A percentile compares a stretch with the other conserved stretches of the same genome.
Evolutionary conservation across 108 stramenopile species (phyloP).

Genomic region (Schizochytrium sp.): DNA sequence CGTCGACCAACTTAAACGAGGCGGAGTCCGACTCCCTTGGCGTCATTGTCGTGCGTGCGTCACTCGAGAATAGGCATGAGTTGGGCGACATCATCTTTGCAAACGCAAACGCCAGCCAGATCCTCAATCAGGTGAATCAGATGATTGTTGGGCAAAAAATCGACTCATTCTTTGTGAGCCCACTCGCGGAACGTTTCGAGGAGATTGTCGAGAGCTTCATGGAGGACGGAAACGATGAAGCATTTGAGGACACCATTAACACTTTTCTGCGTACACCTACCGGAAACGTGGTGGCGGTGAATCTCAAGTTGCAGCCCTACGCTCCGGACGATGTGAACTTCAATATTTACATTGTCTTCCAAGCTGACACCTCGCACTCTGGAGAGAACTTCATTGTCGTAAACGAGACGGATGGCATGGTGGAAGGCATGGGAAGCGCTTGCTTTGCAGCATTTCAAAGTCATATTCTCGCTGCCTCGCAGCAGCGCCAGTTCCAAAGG

Average conservation of each 20-base stretch:
- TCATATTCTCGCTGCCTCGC: neutral
- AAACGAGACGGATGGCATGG: neutral
- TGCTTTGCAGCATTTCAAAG: neutral
- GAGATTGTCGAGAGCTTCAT: neutral
- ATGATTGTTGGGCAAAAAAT: neutral
- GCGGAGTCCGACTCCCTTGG: neutral
- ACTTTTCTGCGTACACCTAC: neutral
- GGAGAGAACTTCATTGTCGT: neutral
- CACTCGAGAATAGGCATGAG: neutral
- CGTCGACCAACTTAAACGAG: neutral
- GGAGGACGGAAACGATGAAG: neutral
- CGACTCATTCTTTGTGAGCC: neutral
- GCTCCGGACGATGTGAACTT: neutral
- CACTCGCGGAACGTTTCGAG: neutral
- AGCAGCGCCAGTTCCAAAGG: neutral
- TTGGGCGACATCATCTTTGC: neutral
- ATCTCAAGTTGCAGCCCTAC: neutral
- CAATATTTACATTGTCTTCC: neutral
- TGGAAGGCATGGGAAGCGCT: neutral
- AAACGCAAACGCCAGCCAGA: neutral
- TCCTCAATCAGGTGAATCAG: neutral
- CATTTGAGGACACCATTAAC: neutral
- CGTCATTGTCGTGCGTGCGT: neutral
- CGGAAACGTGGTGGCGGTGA: neutral
- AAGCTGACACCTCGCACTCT: neutral